A percentile compares a stretch with the other conserved stretches of the same genome.
Evolutionary conservation across 2,329 filamentous ascomycete genomes (phyloP).

Genomic region (Sporothrix pallida): DNA sequence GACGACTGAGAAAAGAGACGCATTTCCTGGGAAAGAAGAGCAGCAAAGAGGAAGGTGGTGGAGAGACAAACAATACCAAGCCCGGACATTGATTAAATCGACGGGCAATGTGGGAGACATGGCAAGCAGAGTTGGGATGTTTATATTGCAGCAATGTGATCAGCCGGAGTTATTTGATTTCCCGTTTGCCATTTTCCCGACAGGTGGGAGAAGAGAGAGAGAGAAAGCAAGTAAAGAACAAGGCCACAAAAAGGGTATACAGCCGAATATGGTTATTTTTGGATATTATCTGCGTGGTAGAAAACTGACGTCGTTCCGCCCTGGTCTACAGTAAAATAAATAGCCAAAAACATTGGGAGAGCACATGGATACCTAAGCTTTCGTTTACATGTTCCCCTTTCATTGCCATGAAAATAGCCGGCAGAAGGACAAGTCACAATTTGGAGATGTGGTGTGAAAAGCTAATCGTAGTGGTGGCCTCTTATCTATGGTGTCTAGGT

Average conservation of each 20-base stretch:
- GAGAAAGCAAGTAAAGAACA: not conserved
- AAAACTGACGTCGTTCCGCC: not conserved
- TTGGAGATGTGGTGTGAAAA: too few relatives aligned
- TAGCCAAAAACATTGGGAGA: not conserved
- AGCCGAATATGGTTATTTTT: not conserved
- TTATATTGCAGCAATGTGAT: not conserved
- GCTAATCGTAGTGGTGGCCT: too few relatives aligned
- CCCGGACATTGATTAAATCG: conserved; percentile 11
- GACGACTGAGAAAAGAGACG: too few relatives aligned
- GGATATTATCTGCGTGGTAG: not conserved
- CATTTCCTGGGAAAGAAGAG: not conserved
- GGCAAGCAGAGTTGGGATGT: not conserved
- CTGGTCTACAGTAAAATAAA: not conserved
- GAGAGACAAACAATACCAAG: conserved; percentile 19
- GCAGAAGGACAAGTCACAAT: too few relatives aligned
- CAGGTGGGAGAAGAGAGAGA: not conserved
- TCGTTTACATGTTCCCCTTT: too few relatives aligned
- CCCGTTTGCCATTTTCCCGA: not conserved
- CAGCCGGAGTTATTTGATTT: not conserved
- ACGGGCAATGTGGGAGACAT: not conserved
- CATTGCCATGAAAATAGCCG: too few relatives aligned
- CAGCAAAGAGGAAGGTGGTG: not conserved
- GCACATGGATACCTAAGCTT: too few relatives aligned
- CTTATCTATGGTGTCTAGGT: too few relatives aligned
- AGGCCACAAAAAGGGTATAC: not conserved